Percentiles rank a stretch among this genome's conserved stretches.
Conservation (phyloP, 2,329 filamentous ascomycete genomes). For the Fusarium verticillioides region DNA sequence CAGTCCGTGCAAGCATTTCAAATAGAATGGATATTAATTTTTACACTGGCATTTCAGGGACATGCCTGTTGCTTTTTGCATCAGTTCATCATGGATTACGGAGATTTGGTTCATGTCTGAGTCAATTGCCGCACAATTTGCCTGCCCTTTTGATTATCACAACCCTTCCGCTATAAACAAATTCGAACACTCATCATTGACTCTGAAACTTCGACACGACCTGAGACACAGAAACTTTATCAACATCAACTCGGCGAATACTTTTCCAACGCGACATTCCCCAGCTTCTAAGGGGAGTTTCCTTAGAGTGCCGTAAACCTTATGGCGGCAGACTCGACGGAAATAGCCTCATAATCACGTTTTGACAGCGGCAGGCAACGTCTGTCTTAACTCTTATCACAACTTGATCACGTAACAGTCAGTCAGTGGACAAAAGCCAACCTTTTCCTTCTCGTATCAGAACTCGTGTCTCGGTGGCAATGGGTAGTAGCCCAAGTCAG, state of each 20-base stretch:
- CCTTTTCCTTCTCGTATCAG: background rate
- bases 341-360: slow-evolving; percentile 8
- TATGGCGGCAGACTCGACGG: slow-evolving; percentile 1
- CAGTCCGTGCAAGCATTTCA: background rate
- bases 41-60: background rate
- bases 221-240: background rate
- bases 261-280: background rate
- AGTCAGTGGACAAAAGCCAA: background rate
- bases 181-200: background rate
- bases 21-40: background rate
- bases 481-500: background rate
- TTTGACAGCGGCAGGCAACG: slow-evolving; percentile 5
- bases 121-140: slow-evolving; percentile 10
- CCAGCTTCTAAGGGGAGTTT: background rate
- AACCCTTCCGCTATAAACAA: background rate
- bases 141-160: slow-evolving; percentile 6
- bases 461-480: background rate
- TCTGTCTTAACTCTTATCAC: background rate
- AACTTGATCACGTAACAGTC: slow-evolving; percentile 1
- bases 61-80: background rate
- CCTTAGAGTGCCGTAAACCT: slow-evolving; percentile 5
- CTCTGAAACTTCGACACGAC: background rate
- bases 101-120: background rate
- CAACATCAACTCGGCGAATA: background rate
- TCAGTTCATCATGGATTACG: background rate